Evolutionary conservation across 2,329 filamentous ascomycete species (phyloP).

Genomic region (Trichoderma sp.): DNA sequence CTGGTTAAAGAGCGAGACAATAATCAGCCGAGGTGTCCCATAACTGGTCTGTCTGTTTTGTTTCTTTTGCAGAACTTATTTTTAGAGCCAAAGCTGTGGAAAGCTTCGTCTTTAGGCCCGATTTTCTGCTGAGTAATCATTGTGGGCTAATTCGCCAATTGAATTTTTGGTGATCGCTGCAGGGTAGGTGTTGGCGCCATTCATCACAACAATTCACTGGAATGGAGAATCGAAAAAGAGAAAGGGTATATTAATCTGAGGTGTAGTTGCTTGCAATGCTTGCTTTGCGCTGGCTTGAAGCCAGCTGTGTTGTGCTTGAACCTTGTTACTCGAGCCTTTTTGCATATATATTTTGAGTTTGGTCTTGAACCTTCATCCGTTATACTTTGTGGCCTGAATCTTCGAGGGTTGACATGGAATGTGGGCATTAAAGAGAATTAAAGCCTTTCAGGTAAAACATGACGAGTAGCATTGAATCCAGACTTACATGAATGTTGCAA

Average conservation of each 20-base stretch:
- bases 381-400: neutral
- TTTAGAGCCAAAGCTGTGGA: neutral
- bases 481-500: no score
- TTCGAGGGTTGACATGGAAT: no score
- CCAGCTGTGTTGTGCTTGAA: neutral
- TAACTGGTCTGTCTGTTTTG: neutral
- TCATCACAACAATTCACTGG: neutral
- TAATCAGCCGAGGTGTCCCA: neutral
- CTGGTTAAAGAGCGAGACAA: neutral
- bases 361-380: neutral
- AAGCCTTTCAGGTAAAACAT: no score
- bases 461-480: no score
- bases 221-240: neutral
- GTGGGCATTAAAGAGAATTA: no score
- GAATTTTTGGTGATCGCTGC: neutral
- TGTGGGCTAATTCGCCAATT: neutral
- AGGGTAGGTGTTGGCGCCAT: neutral
- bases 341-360: neutral
- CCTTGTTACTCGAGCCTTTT: neutral
- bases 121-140: neutral
- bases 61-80: neutral
- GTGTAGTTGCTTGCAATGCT: neutral
- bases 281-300: neutral
- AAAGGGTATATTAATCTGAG: neutral
- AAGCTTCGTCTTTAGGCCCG: neutral